Base-by-base conservation (phyloP, 345 rosid genomes). In the Populus ilicifolia region DNA sequence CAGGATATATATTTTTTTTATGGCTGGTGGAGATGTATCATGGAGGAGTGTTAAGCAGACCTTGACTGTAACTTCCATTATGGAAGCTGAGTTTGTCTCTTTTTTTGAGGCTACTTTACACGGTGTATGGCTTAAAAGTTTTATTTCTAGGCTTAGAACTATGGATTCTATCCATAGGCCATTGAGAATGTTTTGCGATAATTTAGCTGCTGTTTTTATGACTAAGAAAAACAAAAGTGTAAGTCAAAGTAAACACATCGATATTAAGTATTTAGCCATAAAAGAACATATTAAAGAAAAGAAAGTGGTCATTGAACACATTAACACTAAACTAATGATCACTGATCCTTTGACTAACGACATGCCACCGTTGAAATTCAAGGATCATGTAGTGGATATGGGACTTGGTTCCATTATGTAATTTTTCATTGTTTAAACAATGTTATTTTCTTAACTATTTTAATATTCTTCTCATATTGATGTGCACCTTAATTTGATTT, bases 241-340 rank as follows among this genome's bases (percentile, higher is more conserved):
- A 11, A 48, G 74, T 48, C 30, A 0, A 69, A 69, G 5, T 69
- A 69, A 35, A 5, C 29, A 36, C 8, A 69, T 39, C 16, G 0
- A 67, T 23, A 67, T 67, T 2, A 33, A 18, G 8, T 67, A 33
- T 39, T 12, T 12, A 67, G 52, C 73, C 6, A 70, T 70, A 70
- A 70, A 38, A 23, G 1, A 50, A 29, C n/a, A 2, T 33, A 33
- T 33, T 33, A 33, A 71, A 33, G 5, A 3, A 29, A 8, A 33
- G 1, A 71, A 71, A 50, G 63, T 71, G 75, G 63, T 71, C 64
- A 71, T 71, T 2, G n/a, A 71, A 16, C 75, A 71, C 41, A 50
- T 52, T 1, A 52, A 12, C 17, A 71, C 35, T 46, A 0, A 72
- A n/a, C 20, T 72, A 29, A 72, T 72, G 44, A 71, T 71, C 3